Base-by-base conservation (phyloP, 352 stramenopile genomes). In the Globisporangium iwayamae region DNA sequence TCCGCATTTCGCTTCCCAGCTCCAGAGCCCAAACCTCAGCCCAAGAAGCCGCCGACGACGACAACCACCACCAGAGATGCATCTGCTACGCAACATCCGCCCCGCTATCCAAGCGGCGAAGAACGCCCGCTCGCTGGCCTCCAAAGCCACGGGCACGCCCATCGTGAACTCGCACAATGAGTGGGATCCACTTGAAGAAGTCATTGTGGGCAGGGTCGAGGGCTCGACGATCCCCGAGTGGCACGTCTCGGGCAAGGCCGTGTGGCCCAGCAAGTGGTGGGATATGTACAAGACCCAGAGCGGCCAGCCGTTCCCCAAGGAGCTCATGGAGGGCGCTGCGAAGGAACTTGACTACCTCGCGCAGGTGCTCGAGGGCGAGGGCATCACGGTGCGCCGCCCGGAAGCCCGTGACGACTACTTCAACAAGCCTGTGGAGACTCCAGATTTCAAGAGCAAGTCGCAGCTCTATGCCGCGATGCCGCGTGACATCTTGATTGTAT, bases 121-220 rank as follows among this genome's bases (percentile, higher is more conserved):
- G n/a, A 60, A 57, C 34, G 30, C 34, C 51, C 46, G 67, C 20
- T 13, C 56, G 50, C 45, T 69, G 25, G 68, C 72, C 18, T 69
- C 69, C 6, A 72, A 65, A n/a, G 48, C 63, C 13, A 50, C 56
- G 16, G 13, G 43, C 45, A 87, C 76, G 47, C 82, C 79, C 20
- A 82, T 89, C 39, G 85, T 97, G 58, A 97, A 97, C 77, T 96
- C 87, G 39, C 86, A 96, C 78, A 97, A 93, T 59, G 89, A 97
- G 66, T 96, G 87, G 85, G 89, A 97, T 55, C 87, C 89, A 43
- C 75, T 97, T 25, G 89, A 97, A 69, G 89, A 97, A 63, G 85
- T 97, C 50, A 96, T 97, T 51, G 88, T 97, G n/a, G 89, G 88
- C 3, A 75, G 85, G 16, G 80, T 97, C 28, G 87, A 96, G 18